Conservation (phyloP, 257 asterid species). For the Solanum tarijense region DNA sequence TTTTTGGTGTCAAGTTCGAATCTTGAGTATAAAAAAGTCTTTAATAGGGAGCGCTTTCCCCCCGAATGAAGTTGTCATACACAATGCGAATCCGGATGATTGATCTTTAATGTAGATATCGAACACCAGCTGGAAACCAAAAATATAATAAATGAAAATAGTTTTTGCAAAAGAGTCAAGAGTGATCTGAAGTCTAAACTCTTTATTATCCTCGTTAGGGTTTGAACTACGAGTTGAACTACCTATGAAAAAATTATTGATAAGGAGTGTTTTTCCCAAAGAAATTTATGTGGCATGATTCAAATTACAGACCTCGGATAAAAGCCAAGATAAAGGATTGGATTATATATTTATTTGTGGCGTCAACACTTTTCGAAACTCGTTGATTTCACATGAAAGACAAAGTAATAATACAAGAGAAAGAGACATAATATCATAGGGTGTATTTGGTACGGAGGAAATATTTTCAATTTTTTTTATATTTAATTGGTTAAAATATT, state of each 20-base stretch:
- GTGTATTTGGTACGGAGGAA: not conserved
- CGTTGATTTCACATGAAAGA: not conserved
- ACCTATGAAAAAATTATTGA: not conserved
- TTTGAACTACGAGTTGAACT: too few species aligned
- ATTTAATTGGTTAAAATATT: not conserved
- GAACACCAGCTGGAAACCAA: accelerated
- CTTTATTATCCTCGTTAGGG: not conserved
- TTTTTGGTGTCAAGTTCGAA: not conserved
- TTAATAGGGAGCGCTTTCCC: accelerated
- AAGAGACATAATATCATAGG: not conserved
- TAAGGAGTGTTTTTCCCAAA: not conserved
- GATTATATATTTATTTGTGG: not conserved
- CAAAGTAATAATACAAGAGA: not conserved
- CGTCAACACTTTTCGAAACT: not conserved
- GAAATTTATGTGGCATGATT: accelerated
- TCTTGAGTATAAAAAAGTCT: too few species aligned
- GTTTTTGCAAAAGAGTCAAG: too few species aligned
- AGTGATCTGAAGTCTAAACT: not conserved
- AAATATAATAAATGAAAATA: too few species aligned
- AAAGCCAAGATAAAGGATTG: not conserved
- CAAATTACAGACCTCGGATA: not conserved
- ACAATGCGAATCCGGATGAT: too few species aligned
- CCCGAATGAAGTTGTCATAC: too few species aligned
- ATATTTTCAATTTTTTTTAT: not conserved
- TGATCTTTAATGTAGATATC: too few species aligned